Base-by-base conservation (phyloP, 345 rosid genomes). In the Anastatica hierochuntica region DNA sequence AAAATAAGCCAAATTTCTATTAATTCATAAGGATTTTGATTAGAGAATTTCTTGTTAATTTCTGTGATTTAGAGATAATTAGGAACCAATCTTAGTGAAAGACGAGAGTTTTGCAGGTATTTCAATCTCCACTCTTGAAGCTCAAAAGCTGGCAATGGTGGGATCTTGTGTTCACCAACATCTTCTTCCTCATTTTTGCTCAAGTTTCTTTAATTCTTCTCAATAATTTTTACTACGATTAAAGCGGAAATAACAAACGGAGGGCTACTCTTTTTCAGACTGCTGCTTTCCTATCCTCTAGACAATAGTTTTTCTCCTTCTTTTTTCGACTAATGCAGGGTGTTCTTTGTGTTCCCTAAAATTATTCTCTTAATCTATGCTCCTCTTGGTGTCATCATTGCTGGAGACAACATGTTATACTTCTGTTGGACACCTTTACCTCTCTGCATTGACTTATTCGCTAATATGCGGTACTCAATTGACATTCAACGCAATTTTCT, bases 381-480 rank as follows among this genome's bases (percentile, higher is more conserved):
- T 19, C 26, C 58, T 42, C 84, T 87, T 2, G 98, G 98, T 58
- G 76, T 61, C 2, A 33, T 84, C 60, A 41, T 82, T 2, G 92
- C 92, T 4, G 87, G 82, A 11, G 92, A 90, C 67, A 79, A 82
- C 65, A 67, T 79, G 89, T 24, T 87, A 33, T 87, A 82, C 66
- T 87, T n/a, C 96, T 29, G 37, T 70, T 49, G 98, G 98, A 43
- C 88, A 87, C 35, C 63, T 78, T 40, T 79, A 82, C 74, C 95
- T 90, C 44, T 74, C 94, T 2, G 70, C 79, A 14, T 87, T 95
- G 14, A 90, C 96, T 6, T 90, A 87, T 53, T 87, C 98, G 9
- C 92, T 90, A 18, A 82, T 90, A 30, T 84, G 92, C 43, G 92
- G 95, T 7, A 77, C 87, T 26, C 98, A 90, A n/a, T 63, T 90